A percentile compares a stretch with the other conserved stretches of the same genome.
These are phyloP conservation scores for Yarrowia phangngaensis DNA, from an alignment of 805 yeast species.

Conservation along the genomic window DNA sequence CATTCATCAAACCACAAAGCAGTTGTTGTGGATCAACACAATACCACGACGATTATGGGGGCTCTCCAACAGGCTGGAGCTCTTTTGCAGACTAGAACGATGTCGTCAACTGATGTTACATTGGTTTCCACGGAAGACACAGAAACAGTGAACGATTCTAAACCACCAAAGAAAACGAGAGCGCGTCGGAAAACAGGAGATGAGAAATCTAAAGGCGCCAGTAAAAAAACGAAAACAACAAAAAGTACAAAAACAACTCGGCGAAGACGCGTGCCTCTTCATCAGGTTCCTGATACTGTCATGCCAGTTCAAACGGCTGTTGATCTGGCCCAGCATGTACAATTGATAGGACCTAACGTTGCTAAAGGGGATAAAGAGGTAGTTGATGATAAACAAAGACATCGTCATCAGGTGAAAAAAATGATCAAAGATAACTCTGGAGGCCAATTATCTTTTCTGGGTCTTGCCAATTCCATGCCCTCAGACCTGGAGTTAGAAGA, in stretches of 20 bases:
- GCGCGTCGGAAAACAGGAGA: neutral
- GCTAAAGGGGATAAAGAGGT: neutral
- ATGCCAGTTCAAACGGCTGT: constrained; percentile 8
- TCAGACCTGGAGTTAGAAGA: constrained; percentile 7
- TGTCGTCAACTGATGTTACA: too few species aligned
- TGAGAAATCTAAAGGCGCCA: neutral
- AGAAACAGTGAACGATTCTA: neutral
- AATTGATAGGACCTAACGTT: constrained; percentile 1
- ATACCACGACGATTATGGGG: too few species aligned
- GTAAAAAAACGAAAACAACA: neutral
- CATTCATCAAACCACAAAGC: too few species aligned
- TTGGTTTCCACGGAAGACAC: too few species aligned
- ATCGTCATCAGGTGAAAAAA: neutral
- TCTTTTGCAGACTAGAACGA: too few species aligned
- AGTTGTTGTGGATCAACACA: too few species aligned
- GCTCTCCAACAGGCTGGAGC: too few species aligned
- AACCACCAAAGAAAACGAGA: neutral
- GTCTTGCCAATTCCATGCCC: constrained; percentile 1
- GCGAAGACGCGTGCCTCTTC: constrained; percentile 1
- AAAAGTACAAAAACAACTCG: neutral
- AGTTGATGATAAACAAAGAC: neutral
- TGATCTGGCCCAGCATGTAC: neutral
- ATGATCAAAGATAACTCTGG: neutral
- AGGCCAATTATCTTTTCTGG: neutral
- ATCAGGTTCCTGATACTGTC: constrained; percentile 6